phyloP scores from a whole-genome alignment of 2,329 filamentous ascomycete genomes.

The Grosmannia serpens region DNA sequence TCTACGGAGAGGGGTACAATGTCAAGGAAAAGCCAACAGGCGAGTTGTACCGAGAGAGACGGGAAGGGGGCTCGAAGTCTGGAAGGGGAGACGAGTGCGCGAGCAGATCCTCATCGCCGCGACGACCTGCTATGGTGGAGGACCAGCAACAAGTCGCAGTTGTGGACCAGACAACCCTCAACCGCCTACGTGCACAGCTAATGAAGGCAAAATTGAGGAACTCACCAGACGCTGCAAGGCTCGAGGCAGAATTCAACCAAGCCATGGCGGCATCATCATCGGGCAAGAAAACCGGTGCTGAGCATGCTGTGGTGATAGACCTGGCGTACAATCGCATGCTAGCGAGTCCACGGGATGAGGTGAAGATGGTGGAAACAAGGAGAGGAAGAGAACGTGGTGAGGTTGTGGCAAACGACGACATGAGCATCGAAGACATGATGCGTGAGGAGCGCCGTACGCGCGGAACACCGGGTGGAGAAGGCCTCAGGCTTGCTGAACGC shows the following conservation, averaged over 20 bases:
- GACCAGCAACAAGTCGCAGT: conserved; percentile 24
- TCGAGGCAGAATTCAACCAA: conserved; percentile 75
- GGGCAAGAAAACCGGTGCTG: conserved; percentile 24
- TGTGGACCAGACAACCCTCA: conserved; percentile 70
- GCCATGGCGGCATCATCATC: conserved; percentile 51
- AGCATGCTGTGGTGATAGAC: conserved; percentile 66
- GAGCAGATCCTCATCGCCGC: conserved; percentile 18
- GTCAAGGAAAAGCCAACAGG: conserved; percentile 80
- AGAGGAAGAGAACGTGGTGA: conserved; percentile 73
- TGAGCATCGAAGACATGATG: conserved; percentile 95
- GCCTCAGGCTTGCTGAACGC: conserved; percentile 71
- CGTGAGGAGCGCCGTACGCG: conserved; percentile 82
- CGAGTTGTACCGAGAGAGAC: conserved; percentile 68
- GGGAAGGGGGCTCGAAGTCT: conserved; percentile 4
- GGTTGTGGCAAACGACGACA: conserved; percentile 86
- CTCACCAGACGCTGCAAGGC: conserved; percentile 58
- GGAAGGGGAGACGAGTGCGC: conserved; percentile 14
- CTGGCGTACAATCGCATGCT: conserved; percentile 86
- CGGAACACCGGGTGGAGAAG: conserved; percentile 67
- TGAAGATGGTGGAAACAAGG: conserved; percentile 66
- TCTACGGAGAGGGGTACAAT: conserved; percentile 76
- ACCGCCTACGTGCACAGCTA: conserved; percentile 82
- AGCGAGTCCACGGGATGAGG: conserved; percentile 61
- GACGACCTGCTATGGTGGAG: too few relatives aligned
- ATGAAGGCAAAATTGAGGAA: conserved; percentile 89